Conservation (phyloP, 805 yeast species). For the Nakazawaea wickerhamii region DNA sequence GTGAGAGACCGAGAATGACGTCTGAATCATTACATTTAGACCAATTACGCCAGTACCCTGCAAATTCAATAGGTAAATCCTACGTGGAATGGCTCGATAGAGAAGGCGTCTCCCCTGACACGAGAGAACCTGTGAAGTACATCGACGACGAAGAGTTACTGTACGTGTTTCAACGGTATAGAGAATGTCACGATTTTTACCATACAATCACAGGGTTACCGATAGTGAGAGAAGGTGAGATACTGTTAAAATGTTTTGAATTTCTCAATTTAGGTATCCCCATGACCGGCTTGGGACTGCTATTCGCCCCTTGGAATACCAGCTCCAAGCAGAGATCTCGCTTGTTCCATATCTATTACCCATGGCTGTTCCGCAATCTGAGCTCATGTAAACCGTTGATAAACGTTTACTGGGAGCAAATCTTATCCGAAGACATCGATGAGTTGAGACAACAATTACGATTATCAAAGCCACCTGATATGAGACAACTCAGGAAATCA, state of each 20-base stretch:
- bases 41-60: constrained; percentile 51
- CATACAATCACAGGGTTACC: constrained; percentile 91
- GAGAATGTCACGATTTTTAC: constrained; percentile 96
- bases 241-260: constrained; percentile 88
- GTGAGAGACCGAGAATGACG: constrained; percentile 81
- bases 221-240: constrained; percentile 92
- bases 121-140: constrained; percentile 80
- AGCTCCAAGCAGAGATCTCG: constrained; percentile 48
- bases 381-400: constrained; percentile 68
- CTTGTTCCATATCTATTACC: constrained; percentile 66
- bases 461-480: constrained; percentile 73
- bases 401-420: constrained; percentile 89
- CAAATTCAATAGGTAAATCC: constrained; percentile 70
- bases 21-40: constrained; percentile 62
- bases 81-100: constrained; percentile 76
- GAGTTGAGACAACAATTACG: constrained; percentile 70
- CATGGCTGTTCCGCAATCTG: constrained; percentile 83
- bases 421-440: constrained; percentile 64
- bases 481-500: constrained; percentile 62
- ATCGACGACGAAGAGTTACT: constrained; percentile 89
- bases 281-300: constrained; percentile 89
- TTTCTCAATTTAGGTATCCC: constrained; percentile 90
- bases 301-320: constrained; percentile 77
- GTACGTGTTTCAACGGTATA: constrained; percentile 85
- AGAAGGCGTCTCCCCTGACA: constrained; percentile 92